A percentile compares a stretch with the other conserved stretches of the same genome.
Evolutionary conservation across 169 alveolate genomes (phyloP).

Genomic region (Babesia ovata): DNA sequence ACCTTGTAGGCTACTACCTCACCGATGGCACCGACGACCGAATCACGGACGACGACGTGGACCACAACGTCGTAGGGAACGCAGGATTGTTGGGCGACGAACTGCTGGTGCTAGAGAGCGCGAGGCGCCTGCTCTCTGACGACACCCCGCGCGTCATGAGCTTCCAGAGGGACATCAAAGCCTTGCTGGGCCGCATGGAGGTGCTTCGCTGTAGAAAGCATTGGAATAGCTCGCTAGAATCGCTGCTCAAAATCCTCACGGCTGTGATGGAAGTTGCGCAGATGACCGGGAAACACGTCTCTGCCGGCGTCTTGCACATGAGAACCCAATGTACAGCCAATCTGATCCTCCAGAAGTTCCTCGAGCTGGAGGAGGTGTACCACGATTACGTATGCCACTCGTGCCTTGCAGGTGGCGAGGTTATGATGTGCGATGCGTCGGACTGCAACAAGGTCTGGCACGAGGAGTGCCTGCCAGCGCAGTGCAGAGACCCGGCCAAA

Average conservation of each 20-base stretch:
- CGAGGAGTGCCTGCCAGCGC: constrained; percentile 66
- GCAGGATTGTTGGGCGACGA: constrained; percentile 4
- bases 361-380: constrained; percentile 34
- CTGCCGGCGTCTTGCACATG: constrained; percentile 1
- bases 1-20: constrained; percentile 73
- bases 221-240: constrained; percentile 9
- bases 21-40: constrained; percentile 81
- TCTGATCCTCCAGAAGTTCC: constrained; percentile 41
- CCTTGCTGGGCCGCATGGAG: not conserved
- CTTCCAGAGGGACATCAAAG: not conserved
- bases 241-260: not conserved
- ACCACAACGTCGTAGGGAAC: not conserved
- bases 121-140: not conserved
- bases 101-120: constrained; percentile 11
- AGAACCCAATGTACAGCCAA: constrained; percentile 13
- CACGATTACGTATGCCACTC: constrained; percentile 72
- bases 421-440: constrained; percentile 68
- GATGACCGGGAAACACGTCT: not conserved
- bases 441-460: constrained; percentile 74
- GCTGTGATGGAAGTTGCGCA: not conserved
- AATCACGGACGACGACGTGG: constrained; percentile 61
- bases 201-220: not conserved
- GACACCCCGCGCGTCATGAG: not conserved
- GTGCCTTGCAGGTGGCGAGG: constrained; percentile 76
- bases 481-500: constrained; percentile 15